Evolutionary conservation across 1,284 basidiomycete species (phyloP).

Genomic region (Tausonia pullulans): DNA sequence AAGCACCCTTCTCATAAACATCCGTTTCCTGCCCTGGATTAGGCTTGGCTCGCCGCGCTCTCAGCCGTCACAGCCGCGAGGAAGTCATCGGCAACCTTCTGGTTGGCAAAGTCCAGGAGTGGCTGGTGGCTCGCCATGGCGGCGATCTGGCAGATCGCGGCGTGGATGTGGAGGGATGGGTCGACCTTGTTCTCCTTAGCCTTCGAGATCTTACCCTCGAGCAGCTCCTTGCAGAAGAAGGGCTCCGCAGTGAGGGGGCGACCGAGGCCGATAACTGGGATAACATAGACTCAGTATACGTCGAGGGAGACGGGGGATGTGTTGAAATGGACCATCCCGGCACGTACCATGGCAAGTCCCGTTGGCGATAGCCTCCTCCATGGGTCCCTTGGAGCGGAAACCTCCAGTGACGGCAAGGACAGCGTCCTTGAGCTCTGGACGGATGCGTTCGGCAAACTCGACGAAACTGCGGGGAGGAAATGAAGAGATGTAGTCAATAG

Average conservation of each 20-base stretch:
- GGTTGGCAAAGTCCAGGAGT: constrained; percentile 20
- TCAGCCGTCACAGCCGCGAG: constrained; percentile 17
- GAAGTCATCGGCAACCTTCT: constrained; percentile 16
- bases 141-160: constrained; percentile 21
- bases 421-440: constrained; percentile 13
- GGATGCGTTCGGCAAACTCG: constrained; percentile 38
- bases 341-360: background rate
- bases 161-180: constrained; percentile 17
- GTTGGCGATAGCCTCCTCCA: constrained; percentile 24
- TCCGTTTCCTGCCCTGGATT: too few species aligned
- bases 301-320: background rate
- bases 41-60: background rate
- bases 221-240: constrained; percentile 35
- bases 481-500: background rate
- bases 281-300: too few species aligned
- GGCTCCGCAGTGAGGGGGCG: constrained; percentile 41
- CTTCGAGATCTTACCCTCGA: constrained; percentile 30
- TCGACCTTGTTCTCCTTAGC: constrained; percentile 26
- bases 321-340: background rate
- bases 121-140: constrained; percentile 19
- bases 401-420: constrained; percentile 40
- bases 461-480: constrained; percentile 22
- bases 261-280: constrained; percentile 37
- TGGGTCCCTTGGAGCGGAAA: constrained; percentile 36
- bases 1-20: too few species aligned